phyloP scores from a whole-genome alignment of 1,284 basidiomycete genomes.

The Moniliella sp. region DNA sequence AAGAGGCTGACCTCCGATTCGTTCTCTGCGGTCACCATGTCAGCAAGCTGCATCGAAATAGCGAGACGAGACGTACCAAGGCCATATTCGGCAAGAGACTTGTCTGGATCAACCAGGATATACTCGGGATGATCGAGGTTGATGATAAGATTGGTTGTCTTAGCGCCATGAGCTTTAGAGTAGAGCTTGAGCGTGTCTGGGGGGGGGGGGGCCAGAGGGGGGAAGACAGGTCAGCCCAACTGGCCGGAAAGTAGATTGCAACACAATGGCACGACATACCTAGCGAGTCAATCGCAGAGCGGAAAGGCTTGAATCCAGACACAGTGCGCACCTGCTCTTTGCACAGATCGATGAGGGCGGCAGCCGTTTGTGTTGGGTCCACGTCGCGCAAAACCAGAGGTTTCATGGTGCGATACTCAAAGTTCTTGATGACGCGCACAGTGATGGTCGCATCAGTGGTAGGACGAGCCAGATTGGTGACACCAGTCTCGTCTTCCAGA shows the following conservation, averaged over 20 bases:
- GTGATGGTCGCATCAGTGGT: slow-evolving; percentile 58
- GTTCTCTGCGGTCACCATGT: slow-evolving; percentile 8
- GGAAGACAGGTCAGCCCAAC: neutral
- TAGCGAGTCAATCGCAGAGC: slow-evolving; percentile 9
- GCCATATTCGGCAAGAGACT: slow-evolving; percentile 12
- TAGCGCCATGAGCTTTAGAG: slow-evolving; percentile 75
- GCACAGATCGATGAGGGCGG: slow-evolving; percentile 50
- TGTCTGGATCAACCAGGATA: slow-evolving; percentile 11
- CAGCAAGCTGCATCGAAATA: neutral
- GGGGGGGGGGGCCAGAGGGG: neutral
- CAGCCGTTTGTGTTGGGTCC: slow-evolving; percentile 61
- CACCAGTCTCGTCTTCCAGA: slow-evolving; percentile 15
- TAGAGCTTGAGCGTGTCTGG: slow-evolving; percentile 59
- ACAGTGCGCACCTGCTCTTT: slow-evolving; percentile 36
- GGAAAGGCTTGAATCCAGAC: slow-evolving; percentile 17
- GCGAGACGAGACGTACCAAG: slow-evolving; percentile 4
- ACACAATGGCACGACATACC: slow-evolving; percentile 3
- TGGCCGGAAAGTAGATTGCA: neutral
- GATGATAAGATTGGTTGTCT: slow-evolving; percentile 38
- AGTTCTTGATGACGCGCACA: slow-evolving; percentile 82
- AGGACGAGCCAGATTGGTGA: slow-evolving; percentile 49
- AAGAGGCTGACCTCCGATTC: slow-evolving; percentile 29
- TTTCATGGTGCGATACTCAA: slow-evolving; percentile 69
- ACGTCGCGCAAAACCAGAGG: slow-evolving; percentile 61
- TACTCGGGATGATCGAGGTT: slow-evolving; percentile 29